Conservation (phyloP, 495 filamentous ascomycete genomes). For the Lasiosphaeria hispida region DNA sequence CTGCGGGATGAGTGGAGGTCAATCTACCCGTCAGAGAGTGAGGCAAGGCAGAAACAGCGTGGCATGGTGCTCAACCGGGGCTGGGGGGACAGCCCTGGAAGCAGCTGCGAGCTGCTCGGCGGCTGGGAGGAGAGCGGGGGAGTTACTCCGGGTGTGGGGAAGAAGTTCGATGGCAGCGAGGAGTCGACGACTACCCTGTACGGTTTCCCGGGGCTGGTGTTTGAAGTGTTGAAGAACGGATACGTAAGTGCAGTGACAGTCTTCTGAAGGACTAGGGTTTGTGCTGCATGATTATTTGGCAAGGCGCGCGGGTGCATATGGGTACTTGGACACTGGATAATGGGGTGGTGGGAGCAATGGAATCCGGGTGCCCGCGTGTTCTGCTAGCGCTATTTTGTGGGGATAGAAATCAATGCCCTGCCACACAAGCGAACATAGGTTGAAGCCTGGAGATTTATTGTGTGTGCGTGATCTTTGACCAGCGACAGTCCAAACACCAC, state of each 20-base stretch:
- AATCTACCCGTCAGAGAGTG: constrained; percentile 58
- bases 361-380: too few species aligned
- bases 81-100: constrained; percentile 88
- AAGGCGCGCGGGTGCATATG: too few species aligned
- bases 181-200: constrained; percentile 84
- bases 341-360: too few species aligned
- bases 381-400: too few species aligned
- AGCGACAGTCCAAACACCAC: too few species aligned
- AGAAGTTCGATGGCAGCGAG: constrained; percentile 46
- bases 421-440: too few species aligned
- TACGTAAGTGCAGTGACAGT: constrained; percentile 87
- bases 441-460: too few species aligned
- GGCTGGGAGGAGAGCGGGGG: constrained; percentile 78
- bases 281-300: too few species aligned
- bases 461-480: too few species aligned
- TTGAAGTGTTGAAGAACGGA: constrained; percentile 93
- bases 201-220: constrained; percentile 89
- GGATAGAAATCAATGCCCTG: too few species aligned
- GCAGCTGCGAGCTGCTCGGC: constrained; percentile 82
- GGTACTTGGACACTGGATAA: too few species aligned
- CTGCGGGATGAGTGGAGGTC: constrained; percentile 70
- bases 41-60: constrained; percentile 62
- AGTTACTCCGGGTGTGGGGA: constrained; percentile 33
- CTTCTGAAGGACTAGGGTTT: constrained; percentile 32
- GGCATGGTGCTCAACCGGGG: constrained; percentile 88